These are phyloP conservation scores for Bretschneidera sinensis DNA, from an alignment of 345 rosid species.

Conservation along the genomic window DNA sequence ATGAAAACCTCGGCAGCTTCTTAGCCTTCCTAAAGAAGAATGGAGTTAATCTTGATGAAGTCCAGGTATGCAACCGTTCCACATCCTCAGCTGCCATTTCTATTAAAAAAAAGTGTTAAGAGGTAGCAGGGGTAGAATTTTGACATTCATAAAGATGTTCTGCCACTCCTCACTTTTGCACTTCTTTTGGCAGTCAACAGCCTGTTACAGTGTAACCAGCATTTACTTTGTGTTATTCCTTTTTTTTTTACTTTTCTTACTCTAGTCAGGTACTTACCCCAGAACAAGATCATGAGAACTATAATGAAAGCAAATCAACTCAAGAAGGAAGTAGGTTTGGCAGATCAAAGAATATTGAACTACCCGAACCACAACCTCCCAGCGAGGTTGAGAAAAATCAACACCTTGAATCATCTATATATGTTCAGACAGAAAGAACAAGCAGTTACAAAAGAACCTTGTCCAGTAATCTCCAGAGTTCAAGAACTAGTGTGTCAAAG, in stretches of 20 bases:
- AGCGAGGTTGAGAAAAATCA: not conserved
- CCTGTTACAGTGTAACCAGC: not conserved
- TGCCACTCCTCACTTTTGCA: not conserved
- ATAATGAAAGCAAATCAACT: slow-evolving; percentile 5
- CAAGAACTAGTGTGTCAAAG: slow-evolving; percentile 5
- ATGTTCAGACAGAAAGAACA: slow-evolving; percentile 12
- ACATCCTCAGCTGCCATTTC: no score
- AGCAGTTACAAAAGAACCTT: slow-evolving; percentile 10
- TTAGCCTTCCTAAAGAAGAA: slow-evolving; percentile 29
- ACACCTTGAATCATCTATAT: not conserved
- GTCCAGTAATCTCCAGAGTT: slow-evolving; percentile 11
- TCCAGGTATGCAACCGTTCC: slow-evolving; percentile 22
- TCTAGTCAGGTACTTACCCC: slow-evolving; percentile 14
- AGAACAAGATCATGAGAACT: slow-evolving; percentile 17
- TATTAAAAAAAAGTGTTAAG: no score
- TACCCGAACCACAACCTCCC: not conserved
- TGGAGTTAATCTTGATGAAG: slow-evolving; percentile 25
- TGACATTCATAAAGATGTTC: not conserved
- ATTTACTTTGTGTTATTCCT: not conserved
- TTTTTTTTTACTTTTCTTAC: not conserved
- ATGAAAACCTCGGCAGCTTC: slow-evolving; percentile 27
- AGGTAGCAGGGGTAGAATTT: not conserved
- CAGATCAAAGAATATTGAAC: not conserved
- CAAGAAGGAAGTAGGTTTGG: not conserved
- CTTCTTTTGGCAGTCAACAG: not conserved